Base-by-base conservation (phyloP, 176 grass and related monocot species). In the Lolium perenne region DNA sequence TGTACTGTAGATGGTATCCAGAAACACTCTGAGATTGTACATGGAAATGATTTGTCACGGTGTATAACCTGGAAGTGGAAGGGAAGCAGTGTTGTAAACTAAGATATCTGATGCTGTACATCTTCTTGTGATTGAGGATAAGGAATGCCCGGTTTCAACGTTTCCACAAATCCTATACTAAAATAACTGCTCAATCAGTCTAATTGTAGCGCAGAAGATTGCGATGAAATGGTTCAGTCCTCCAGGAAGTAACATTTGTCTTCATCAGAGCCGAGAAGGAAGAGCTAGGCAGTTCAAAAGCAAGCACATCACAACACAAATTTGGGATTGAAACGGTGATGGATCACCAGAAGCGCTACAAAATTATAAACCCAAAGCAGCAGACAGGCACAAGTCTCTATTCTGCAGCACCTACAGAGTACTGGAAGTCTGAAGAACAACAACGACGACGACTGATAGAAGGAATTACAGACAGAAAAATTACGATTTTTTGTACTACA, bases 401-500 rank as follows among this genome's bases (percentile, higher is more conserved):
- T 85, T 81, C 78, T 71, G 35, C 38, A 71, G 84, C 61, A 78
- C 22, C 73, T 90, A 73, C 12, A 41, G 63, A 20, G 58, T n/a
- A 77, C 71, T 65, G 71, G 38, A 69, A 71, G 81, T 71, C 86
- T 77, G 78, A 91, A 88, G 38, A 79, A 57, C 76, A 69, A 26
- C 47, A 74, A 14, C 70, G 2, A 75, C 41, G 41, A 72, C 40
- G 10, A 72, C 15, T 17, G 13, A 66, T 53, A 50, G 2, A 63
- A 87, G 50, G 87, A 64, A 85, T 76, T 82, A 88, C 86, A 85
- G 23, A 84, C 65, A 45, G 71, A 85, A 48, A 20, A 88, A 91
- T 76, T 32, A 80, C 26, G 50, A 43, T 62, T 64, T 82, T 76
- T 91, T 88, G 50, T 81, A 90, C 84, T 77, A 55, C 81, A 85